Evolutionary conservation across 768 basidiomycete genomes (phyloP), one percentile per base, ranked within the genome.

Genomic region (Russula earlei): DNA sequence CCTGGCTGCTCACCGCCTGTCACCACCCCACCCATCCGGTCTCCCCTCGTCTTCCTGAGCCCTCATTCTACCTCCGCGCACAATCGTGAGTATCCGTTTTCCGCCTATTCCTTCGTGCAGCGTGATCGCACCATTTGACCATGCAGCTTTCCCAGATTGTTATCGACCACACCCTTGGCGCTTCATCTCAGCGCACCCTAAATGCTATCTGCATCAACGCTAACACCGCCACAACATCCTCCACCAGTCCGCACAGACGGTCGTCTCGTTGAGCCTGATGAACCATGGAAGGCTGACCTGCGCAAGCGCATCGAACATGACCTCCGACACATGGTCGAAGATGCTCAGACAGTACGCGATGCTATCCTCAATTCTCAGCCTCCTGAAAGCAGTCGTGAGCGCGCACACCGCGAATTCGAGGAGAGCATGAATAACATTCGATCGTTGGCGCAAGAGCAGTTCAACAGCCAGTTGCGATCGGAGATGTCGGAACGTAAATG

Each of bases 401-500:
- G 41, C 31, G 50, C 53, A n/a, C 15, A 9, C 15, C 25, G 4
- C 5, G 40, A 59, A 9, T 62, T 53, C 34, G 50, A 62, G 34
- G 41, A 49, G 14, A 56, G 51, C 29, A 62, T 56, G 58, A 14
- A 4, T 15, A 33, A 3, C 17, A 56, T 62, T 40, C 49, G 58
- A 6, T 33, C 12, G 14, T 43, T 59, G 34, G 61, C 58, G 0
- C 54, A 56, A 37, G 58, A 56, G 2, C 49, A 52, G 54, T 62
- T 52, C 49, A 59, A 37, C 10, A 29, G 41, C 27, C 47, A 42
- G 25, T 46, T 62, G 2, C 31, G 44, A 33, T 5, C 20, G 29
- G 61, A 62, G 43, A 59, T 49, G 27, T 38, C 45, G 4, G 54
- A 62, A 31, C 54, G 58, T 42, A 49, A 49, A 43, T 49, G 52